Conservation (phyloP, 176 grass and related monocot species). For the Oryza nivara region DNA sequence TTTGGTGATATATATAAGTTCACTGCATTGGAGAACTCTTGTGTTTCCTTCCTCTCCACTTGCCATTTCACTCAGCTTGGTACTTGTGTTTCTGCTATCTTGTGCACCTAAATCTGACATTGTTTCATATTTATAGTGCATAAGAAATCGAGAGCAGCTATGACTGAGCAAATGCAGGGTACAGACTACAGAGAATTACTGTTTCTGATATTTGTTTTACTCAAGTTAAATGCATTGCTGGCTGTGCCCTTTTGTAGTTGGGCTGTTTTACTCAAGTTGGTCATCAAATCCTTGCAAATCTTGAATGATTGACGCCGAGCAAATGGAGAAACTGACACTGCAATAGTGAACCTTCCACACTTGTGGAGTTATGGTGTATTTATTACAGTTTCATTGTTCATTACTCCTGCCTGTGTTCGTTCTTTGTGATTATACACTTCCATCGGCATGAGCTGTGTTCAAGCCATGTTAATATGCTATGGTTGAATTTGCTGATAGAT, state of each 20-base stretch:
- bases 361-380: neutral
- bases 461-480: neutral
- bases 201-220: neutral
- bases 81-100: neutral
- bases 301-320: neutral
- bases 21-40: neutral
- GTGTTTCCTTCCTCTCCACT: neutral
- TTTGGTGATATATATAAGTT: neutral
- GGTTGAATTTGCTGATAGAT: neutral
- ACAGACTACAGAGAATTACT: neutral
- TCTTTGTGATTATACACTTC: neutral
- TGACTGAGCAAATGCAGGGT: neutral
- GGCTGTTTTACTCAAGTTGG: neutral
- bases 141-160: neutral
- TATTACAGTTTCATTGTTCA: neutral
- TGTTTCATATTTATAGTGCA: neutral
- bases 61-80: neutral
- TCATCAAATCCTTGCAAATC: neutral
- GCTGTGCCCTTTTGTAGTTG: neutral
- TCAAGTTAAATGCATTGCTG: neutral
- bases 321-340: neutral
- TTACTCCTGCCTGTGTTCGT: neutral
- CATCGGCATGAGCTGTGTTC: no score
- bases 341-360: no score
- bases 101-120: neutral